phyloP scores from a whole-genome alignment of 768 basidiomycete genomes.

The Boletus reticulatus region DNA sequence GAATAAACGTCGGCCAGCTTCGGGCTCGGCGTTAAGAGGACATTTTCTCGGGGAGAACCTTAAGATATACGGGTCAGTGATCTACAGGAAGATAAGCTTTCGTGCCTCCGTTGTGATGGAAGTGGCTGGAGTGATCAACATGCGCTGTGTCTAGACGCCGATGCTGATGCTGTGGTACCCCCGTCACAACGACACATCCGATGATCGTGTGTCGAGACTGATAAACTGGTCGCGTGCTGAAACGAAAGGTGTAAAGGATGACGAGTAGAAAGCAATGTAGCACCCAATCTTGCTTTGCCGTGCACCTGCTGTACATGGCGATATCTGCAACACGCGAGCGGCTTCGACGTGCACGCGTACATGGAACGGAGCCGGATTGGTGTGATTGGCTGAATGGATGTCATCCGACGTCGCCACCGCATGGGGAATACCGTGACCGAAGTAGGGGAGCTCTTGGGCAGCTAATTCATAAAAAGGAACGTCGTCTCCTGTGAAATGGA shows the following conservation, averaged over 20 bases:
- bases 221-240: too few relatives aligned
- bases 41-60: background rate
- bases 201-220: background rate
- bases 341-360: background rate
- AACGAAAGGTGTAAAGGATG: too few relatives aligned
- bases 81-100: background rate
- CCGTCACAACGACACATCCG: background rate
- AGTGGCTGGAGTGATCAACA: background rate
- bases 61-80: background rate
- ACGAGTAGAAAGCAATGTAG: background rate
- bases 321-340: background rate
- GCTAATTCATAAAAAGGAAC: constrained; percentile 1
- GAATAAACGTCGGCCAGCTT: background rate
- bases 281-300: background rate
- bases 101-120: too few relatives aligned
- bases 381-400: background rate
- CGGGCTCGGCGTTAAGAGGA: background rate
- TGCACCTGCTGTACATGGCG: background rate
- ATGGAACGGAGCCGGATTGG: background rate
- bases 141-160: background rate
- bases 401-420: background rate
- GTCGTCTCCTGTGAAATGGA: constrained; percentile 8
- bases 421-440: background rate
- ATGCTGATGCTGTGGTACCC: too few relatives aligned
- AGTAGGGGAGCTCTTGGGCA: background rate